Conservation (phyloP, 768 basidiomycete genomes). For the Suillus alpinus region DNA sequence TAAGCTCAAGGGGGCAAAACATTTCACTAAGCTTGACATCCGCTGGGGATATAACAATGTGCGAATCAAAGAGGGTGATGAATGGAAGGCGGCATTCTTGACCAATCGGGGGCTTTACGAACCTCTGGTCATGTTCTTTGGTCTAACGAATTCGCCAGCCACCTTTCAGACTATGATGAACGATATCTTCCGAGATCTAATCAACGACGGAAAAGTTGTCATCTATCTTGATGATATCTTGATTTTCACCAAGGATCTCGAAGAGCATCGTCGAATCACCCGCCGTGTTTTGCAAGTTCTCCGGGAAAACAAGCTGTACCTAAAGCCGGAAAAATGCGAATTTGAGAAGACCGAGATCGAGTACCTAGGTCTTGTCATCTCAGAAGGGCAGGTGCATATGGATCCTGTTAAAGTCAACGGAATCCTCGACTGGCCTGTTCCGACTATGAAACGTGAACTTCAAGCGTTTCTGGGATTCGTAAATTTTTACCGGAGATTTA, state of each 20-base stretch:
- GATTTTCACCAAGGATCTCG: slow-evolving; percentile 21
- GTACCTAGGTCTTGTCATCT: slow-evolving; percentile 35
- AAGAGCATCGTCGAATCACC: slow-evolving; percentile 9
- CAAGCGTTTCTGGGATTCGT: slow-evolving; percentile 42
- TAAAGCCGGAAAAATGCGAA: slow-evolving; percentile 21
- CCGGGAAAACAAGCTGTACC: slow-evolving; percentile 17
- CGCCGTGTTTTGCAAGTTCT: slow-evolving; percentile 18
- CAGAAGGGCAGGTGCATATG: slow-evolving; percentile 30
- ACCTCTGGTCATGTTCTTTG: slow-evolving; percentile 29
- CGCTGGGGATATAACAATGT: no score
- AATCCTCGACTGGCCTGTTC: slow-evolving; percentile 38
- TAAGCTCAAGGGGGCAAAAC: no score
- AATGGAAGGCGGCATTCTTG: no score
- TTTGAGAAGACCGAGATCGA: slow-evolving; percentile 19
- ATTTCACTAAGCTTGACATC: no score
- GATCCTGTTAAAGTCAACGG: slow-evolving; percentile 36
- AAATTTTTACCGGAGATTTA: slow-evolving; percentile 37
- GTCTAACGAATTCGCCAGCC: slow-evolving; percentile 12
- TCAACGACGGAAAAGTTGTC: slow-evolving; percentile 22
- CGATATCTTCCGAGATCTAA: slow-evolving; percentile 23
- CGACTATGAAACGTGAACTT: slow-evolving; percentile 29
- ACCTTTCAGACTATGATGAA: slow-evolving; percentile 29
- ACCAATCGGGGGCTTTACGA: slow-evolving; percentile 25
- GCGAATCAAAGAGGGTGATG: no score
- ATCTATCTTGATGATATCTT: slow-evolving; percentile 35